Conservation (phyloP, 192 early-diverging fungal species). For the Backusella circina region DNA sequence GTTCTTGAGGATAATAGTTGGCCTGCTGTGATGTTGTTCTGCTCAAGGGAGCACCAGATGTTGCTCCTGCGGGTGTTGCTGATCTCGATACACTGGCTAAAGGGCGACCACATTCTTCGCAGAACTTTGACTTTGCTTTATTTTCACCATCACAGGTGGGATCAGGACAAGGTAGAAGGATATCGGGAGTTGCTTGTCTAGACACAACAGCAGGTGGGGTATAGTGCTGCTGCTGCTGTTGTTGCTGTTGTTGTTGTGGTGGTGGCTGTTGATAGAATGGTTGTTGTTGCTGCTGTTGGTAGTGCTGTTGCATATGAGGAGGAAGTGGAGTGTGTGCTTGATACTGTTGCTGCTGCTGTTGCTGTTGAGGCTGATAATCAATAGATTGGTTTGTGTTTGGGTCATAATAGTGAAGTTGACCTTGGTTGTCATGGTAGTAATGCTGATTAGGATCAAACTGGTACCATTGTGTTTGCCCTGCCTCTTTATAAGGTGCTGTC, state of each 20-base stretch:
- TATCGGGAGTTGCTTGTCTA: constrained; percentile 9
- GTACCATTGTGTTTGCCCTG: constrained; percentile 15
- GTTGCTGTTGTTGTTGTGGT: background rate
- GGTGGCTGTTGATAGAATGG: background rate
- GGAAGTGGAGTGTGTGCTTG: no score
- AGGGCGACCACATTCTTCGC: constrained; percentile 48
- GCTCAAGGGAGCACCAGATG: background rate
- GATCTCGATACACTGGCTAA: constrained; percentile 30
- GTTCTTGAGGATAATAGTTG: background rate
- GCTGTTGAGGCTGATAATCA: constrained; percentile 18
- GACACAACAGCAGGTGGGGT: background rate
- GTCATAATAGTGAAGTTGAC: constrained; percentile 30
- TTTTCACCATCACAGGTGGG: constrained; percentile 43
- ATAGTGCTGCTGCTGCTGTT: background rate
- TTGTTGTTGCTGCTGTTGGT: background rate
- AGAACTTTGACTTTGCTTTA: constrained; percentile 48
- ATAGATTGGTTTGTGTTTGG: constrained; percentile 26
- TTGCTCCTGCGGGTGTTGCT: constrained; percentile 27
- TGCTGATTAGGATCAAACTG: constrained; percentile 32
- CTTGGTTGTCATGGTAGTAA: constrained; percentile 32
- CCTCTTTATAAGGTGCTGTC: constrained; percentile 5
- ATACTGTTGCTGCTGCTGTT: constrained; percentile 8
- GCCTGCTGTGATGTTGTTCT: background rate
- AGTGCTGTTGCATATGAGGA: background rate
- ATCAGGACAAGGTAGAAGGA: constrained; percentile 30